Conservation (phyloP, 2,329 filamentous ascomycete species). For the Sarocladiaceae sp. region DNA sequence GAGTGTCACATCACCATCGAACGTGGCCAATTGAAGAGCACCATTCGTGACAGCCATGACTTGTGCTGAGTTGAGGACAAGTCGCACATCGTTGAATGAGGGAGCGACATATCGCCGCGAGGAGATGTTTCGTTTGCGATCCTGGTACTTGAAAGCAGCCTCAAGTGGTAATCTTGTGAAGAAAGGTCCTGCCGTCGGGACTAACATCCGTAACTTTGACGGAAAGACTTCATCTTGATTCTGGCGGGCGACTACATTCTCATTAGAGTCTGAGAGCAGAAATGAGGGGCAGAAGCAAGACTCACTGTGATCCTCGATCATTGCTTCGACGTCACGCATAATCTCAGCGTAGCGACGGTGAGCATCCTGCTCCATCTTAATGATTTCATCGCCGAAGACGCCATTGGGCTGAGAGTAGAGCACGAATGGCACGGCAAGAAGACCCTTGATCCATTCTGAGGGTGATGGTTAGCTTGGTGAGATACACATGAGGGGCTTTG, state of each 20-base stretch:
- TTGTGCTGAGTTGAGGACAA: conserved; percentile 93
- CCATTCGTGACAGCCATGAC: conserved; percentile 83
- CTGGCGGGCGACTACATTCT: conserved; percentile 62
- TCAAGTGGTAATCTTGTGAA: conserved; percentile 85
- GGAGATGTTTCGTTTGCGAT: conserved; percentile 80
- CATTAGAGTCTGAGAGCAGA: too few relatives aligned
- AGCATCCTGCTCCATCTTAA: conserved; percentile 72
- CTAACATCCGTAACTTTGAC: conserved; percentile 88
- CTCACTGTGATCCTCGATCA: conserved; percentile 88
- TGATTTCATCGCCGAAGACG: conserved; percentile 69
- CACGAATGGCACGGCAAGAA: conserved; percentile 93
- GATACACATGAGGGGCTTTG: not conserved
- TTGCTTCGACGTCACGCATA: conserved; percentile 84
- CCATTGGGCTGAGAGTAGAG: conserved; percentile 93
- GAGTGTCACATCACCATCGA: conserved; percentile 95
- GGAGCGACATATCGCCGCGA: conserved; percentile 89
- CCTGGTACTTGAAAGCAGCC: conserved; percentile 88
- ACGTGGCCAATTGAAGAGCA: conserved; percentile 80
- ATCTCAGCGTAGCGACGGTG: conserved; percentile 92
- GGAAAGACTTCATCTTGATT: conserved; percentile 59
- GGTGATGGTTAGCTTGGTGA: conserved; percentile 5
- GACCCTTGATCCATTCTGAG: conserved; percentile 90
- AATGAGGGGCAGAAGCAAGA: too few relatives aligned
- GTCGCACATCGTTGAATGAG: conserved; percentile 92
- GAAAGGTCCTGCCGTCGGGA: conserved; percentile 88